These are phyloP conservation scores for Chytriomyces sp. DNA, from an alignment of 192 early-diverging fungal species.

Conservation along the genomic window DNA sequence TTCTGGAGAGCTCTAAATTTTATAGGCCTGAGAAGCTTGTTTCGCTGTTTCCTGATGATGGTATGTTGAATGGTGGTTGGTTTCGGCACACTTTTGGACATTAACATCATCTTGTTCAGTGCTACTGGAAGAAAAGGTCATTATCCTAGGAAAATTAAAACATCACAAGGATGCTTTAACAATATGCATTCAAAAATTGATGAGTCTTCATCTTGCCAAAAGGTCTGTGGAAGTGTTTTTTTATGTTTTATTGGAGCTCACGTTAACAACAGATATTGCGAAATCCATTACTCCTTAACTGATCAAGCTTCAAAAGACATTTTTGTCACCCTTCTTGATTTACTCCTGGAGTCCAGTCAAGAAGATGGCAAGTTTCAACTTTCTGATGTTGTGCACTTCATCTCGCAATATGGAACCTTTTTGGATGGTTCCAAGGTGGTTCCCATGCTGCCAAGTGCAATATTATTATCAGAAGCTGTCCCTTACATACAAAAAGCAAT, in stretches of 20 bases:
- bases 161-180: constrained; percentile 84
- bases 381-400: constrained; percentile 59
- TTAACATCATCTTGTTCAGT: constrained; percentile 39
- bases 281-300: constrained; percentile 36
- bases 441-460: constrained; percentile 48
- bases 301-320: constrained; percentile 40
- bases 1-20: constrained; percentile 67
- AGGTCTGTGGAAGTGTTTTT: constrained; percentile 38
- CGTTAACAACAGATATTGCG: constrained; percentile 36
- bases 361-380: constrained; percentile 43
- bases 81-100: neutral
- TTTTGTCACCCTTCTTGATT: constrained; percentile 64
- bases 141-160: constrained; percentile 78
- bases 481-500: constrained; percentile 58
- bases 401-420: constrained; percentile 67
- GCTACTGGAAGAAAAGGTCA: constrained; percentile 79
- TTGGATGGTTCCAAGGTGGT: constrained; percentile 60
- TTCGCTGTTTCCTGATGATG: constrained; percentile 71
- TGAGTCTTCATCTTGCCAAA: constrained; percentile 68
- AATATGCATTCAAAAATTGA: constrained; percentile 80
- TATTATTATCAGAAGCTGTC: constrained; percentile 48
- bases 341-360: constrained; percentile 57
- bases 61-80: constrained; percentile 32
- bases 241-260: neutral
- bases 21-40: constrained; percentile 81